phyloP scores from a whole-genome alignment of 2,329 filamentous ascomycete species.

The Trichothecium sympodiale region DNA sequence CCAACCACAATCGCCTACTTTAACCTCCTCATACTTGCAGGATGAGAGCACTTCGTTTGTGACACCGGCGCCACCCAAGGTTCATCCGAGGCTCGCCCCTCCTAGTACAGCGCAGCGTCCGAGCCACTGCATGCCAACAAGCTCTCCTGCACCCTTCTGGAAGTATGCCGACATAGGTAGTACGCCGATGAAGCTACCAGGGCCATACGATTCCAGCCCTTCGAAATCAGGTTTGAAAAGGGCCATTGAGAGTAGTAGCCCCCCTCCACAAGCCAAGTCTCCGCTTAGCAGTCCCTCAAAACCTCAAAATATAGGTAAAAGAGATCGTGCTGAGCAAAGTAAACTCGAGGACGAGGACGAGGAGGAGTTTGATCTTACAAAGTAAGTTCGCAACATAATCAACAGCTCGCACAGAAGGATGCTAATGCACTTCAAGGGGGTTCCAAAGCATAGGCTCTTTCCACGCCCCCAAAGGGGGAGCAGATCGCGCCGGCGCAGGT shows the following conservation, averaged over 20 bases:
- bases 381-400: constrained; percentile 27
- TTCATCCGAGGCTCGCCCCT: constrained; percentile 65
- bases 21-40: constrained; percentile 51
- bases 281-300: constrained; percentile 41
- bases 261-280: constrained; percentile 37
- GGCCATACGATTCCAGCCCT: constrained; percentile 47
- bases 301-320: constrained; percentile 16
- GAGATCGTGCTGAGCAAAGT: constrained; percentile 9
- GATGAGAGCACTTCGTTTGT: constrained; percentile 52
- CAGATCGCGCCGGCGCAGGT: constrained; percentile 14
- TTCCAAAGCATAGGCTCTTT: constrained; percentile 56
- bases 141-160: constrained; percentile 80
- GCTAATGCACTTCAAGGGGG: constrained; percentile 28
- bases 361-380: constrained; percentile 46
- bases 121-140: constrained; percentile 77
- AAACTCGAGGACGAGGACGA: constrained; percentile 30
- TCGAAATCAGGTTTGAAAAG: constrained; percentile 33
- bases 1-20: constrained; percentile 45
- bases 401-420: constrained; percentile 9
- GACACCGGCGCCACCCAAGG: constrained; percentile 61
- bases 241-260: constrained; percentile 47
- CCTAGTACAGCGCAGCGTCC: constrained; percentile 73
- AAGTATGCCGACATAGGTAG: constrained; percentile 70
- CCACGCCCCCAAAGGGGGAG: constrained; percentile 31
- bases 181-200: constrained; percentile 49